Conservation (phyloP, 2,329 filamentous ascomycete genomes). For the Ophiostoma tasmaniense region DNA sequence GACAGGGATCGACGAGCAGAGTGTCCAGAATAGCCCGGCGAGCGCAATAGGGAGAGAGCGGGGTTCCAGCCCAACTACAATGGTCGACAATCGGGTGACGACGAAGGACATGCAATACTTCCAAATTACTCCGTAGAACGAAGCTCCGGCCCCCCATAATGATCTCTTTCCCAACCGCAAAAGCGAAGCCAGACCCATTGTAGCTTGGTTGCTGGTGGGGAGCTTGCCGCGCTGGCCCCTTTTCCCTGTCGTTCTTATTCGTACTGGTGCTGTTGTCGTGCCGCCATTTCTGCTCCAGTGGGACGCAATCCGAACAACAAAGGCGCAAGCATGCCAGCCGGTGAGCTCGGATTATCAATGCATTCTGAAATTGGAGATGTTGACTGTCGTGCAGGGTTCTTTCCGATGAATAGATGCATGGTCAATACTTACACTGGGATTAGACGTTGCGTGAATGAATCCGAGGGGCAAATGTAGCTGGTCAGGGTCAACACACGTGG, state of each 20-base stretch:
- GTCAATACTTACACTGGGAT: neutral
- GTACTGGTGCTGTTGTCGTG: neutral
- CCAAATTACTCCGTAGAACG: neutral
- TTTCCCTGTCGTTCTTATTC: neutral
- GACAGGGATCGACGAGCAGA: neutral
- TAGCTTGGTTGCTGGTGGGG: neutral
- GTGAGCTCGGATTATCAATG: neutral
- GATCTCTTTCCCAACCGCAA: neutral
- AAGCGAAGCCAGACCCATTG: neutral
- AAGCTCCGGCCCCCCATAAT: neutral
- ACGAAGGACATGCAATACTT: conserved; percentile 2
- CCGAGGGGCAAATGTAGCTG: neutral
- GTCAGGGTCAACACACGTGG: neutral
- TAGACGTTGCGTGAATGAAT: neutral
- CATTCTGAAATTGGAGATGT: neutral
- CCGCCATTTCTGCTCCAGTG: neutral
- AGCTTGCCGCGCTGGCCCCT: neutral
- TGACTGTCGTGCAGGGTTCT: neutral
- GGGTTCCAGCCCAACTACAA: conserved; percentile 2
- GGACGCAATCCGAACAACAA: neutral
- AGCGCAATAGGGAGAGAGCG: neutral
- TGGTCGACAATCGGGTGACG: neutral
- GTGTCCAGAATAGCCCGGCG: neutral
- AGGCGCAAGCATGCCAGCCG: neutral
- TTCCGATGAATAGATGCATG: neutral